These are phyloP conservation scores for Epichloe sp. DNA, from an alignment of 2,329 filamentous ascomycete genomes.

Conservation along the genomic window DNA sequence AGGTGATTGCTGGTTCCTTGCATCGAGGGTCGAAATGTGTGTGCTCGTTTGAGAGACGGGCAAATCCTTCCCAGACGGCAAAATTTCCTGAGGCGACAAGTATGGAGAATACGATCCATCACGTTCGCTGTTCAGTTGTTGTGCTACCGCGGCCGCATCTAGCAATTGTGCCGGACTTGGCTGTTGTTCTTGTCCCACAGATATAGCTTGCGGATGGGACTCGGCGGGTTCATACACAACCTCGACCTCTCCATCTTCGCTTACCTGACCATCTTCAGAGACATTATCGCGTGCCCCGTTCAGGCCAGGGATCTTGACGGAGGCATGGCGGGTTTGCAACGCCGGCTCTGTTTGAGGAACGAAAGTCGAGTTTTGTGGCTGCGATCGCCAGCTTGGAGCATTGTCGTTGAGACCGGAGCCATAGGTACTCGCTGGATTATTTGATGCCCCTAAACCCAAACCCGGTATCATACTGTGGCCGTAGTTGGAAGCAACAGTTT, in stretches of 20 bases:
- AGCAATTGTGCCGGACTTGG: neutral
- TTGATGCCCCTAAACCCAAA: slow-evolving; percentile 17
- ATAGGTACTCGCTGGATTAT: slow-evolving; percentile 9
- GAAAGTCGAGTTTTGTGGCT: neutral
- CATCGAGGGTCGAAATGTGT: neutral
- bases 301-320: slow-evolving; percentile 4
- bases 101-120: slow-evolving; percentile 40
- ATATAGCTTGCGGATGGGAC: neutral
- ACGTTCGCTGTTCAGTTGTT: slow-evolving; percentile 22
- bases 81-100: slow-evolving; percentile 35
- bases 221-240: slow-evolving; percentile 37
- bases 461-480: slow-evolving; percentile 20
- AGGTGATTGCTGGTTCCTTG: neutral
- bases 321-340: neutral
- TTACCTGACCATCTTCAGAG: slow-evolving; percentile 64
- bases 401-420: slow-evolving; percentile 6
- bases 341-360: neutral
- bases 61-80: neutral
- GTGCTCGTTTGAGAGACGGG: neutral
- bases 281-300: slow-evolving; percentile 7
- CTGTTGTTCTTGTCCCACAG: neutral
- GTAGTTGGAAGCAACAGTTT: slow-evolving; percentile 13
- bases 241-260: slow-evolving; percentile 48
- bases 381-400: neutral
- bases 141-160: neutral